Conservation (phyloP, 1,284 basidiomycete genomes). For the Fistulinella staudtii region DNA sequence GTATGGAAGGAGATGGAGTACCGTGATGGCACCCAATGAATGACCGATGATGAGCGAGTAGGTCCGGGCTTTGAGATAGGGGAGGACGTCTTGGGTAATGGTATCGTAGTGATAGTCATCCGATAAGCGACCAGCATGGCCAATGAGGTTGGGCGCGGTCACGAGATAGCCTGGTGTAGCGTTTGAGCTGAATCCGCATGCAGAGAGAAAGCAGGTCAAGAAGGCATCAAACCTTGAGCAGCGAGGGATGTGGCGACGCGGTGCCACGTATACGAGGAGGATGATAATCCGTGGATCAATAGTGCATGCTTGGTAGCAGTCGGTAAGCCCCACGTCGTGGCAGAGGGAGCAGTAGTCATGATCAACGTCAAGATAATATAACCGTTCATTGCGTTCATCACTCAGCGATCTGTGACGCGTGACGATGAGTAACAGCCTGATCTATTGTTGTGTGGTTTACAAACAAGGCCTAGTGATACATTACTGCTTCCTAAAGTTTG, state of each 20-base stretch:
- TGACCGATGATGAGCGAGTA: conserved; percentile 25
- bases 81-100: conserved; percentile 20
- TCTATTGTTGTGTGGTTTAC: no score
- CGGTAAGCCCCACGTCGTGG: conserved; percentile 17
- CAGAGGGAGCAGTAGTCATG: conserved; percentile 14
- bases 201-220: no score
- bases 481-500: no score
- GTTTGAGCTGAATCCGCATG: not conserved
- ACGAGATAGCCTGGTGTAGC: conserved; percentile 21
- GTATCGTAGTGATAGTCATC: conserved; percentile 13
- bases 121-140: conserved; percentile 17
- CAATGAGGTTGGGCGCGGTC: conserved; percentile 23
- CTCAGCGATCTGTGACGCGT: no score
- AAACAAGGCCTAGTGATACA: no score
- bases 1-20: conserved; percentile 14
- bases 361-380: not conserved
- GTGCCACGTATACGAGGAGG: conserved; percentile 22
- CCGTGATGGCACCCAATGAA: conserved; percentile 16
- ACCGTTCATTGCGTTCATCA: not conserved
- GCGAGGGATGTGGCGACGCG: conserved; percentile 18
- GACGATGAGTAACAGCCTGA: no score
- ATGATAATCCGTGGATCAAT: conserved; percentile 21
- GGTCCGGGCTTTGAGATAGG: conserved; percentile 16
- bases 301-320: conserved; percentile 16
- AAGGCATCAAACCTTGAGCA: conserved; percentile 22